Conservation (phyloP, 257 asterid genomes). For the Anisodus acutangulus region DNA sequence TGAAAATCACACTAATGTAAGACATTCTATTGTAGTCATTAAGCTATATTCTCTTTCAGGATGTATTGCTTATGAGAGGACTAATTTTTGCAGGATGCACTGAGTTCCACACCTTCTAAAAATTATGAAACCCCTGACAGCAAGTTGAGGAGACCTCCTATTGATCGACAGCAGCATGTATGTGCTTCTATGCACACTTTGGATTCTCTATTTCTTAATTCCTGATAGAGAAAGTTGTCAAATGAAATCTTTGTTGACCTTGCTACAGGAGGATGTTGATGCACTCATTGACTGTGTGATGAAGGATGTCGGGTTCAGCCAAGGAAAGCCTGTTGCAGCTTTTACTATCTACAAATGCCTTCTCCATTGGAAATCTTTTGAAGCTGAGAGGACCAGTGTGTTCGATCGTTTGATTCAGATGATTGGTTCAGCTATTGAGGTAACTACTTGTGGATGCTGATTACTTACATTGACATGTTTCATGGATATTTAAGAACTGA, state of each 20-base stretch:
- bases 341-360: constrained; percentile 97
- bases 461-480: constrained; percentile 24
- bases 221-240: constrained; percentile 24
- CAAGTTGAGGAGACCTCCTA: constrained; percentile 83
- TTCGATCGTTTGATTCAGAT: constrained; percentile 97
- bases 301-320: constrained; percentile 95
- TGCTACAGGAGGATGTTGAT: constrained; percentile 94
- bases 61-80: constrained; percentile 13
- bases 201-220: constrained; percentile 23
- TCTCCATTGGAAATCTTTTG: constrained; percentile 97
- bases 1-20: constrained; percentile 57
- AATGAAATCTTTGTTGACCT: constrained; percentile 33
- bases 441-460: constrained; percentile 37
- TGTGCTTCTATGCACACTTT: constrained; percentile 37
- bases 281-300: constrained; percentile 82
- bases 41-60: constrained; percentile 23
- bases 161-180: constrained; percentile 83
- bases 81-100: constrained; percentile 61
- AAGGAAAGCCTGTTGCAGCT: constrained; percentile 98
- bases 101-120: constrained; percentile 52
- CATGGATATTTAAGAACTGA: constrained; percentile 25
- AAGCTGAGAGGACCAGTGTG: constrained; percentile 98
- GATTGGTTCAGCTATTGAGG: constrained; percentile 98
- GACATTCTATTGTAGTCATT: constrained; percentile 34
- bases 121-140: constrained; percentile 78